A percentile compares a stretch with the other conserved stretches of the same genome.
phyloP scores from a whole-genome alignment of 2,329 filamentous ascomycete species.

The Colletotrichum destructivum region DNA sequence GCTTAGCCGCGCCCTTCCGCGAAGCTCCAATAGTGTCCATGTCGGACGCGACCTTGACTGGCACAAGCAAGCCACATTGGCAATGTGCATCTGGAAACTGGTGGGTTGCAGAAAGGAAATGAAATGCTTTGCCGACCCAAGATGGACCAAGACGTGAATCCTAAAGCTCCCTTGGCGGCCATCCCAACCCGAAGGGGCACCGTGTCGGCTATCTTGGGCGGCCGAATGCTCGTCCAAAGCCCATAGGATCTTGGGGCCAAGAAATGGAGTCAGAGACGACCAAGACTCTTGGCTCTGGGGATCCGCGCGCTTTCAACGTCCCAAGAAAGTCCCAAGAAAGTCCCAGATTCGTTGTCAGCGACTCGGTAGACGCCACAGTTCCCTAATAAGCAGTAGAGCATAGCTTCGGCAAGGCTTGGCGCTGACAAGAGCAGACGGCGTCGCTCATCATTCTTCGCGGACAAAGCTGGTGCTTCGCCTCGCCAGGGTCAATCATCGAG shows the following conservation, averaged over 20 bases:
- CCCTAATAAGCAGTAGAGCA: not conserved
- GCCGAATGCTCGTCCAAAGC: conserved; percentile 1
- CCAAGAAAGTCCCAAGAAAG: conserved; percentile 19
- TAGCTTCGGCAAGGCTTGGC: not conserved
- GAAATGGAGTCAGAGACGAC: conserved; percentile 10
- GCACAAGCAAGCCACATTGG: conserved; percentile 27
- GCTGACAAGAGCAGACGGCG: not conserved
- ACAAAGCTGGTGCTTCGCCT: not conserved
- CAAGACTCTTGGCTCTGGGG: conserved; percentile 35
- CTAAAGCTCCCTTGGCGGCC: not conserved
- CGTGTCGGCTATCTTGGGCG: conserved; percentile 29
- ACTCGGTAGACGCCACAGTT: conserved; percentile 17
- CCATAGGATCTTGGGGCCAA: conserved; percentile 13
- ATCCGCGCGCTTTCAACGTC: conserved; percentile 34
- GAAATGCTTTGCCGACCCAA: conserved; percentile 25
- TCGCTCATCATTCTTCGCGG: not conserved
- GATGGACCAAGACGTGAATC: not conserved
- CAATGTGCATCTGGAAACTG: not conserved
- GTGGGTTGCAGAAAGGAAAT: conserved; percentile 35
- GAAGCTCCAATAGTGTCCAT: conserved; percentile 4
- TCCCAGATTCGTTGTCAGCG: conserved; percentile 32
- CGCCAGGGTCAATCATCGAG: not conserved
- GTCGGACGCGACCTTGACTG: conserved; percentile 10
- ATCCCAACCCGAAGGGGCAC: not conserved
- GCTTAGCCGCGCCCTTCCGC: conserved; percentile 41